Conservation (phyloP, 1,284 basidiomycete genomes). For the Hymenochaete sp. region DNA sequence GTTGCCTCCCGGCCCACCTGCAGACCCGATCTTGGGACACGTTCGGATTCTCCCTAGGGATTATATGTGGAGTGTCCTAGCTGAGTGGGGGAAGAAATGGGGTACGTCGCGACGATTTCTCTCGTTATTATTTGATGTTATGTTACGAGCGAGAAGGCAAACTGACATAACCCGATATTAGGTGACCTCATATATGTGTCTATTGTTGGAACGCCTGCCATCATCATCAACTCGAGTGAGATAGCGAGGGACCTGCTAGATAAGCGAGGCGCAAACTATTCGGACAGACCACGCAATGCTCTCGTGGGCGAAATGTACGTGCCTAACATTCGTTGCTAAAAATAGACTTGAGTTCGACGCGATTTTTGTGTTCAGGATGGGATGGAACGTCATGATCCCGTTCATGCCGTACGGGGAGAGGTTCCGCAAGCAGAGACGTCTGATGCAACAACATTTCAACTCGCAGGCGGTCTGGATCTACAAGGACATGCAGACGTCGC, state of each 20-base stretch:
- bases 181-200: slow-evolving; percentile 9
- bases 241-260: slow-evolving; percentile 12
- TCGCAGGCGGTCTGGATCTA: slow-evolving; percentile 23
- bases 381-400: slow-evolving; percentile 13
- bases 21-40: slow-evolving; percentile 28
- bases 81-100: slow-evolving; percentile 27
- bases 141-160: too few relatives aligned
- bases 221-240: slow-evolving; percentile 14
- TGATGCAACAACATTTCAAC: slow-evolving; percentile 27
- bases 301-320: slow-evolving; percentile 11
- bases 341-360: too few relatives aligned
- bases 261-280: slow-evolving; percentile 10
- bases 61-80: slow-evolving; percentile 25
- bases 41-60: slow-evolving; percentile 25
- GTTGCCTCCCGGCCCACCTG: slow-evolving; percentile 26
- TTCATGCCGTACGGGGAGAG: slow-evolving; percentile 21
- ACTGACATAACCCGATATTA: too few relatives aligned
- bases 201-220: slow-evolving; percentile 4
- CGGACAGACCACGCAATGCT: slow-evolving; percentile 5
- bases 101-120: too few relatives aligned
- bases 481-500: slow-evolving; percentile 25
- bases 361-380: slow-evolving; percentile 9
- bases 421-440: slow-evolving; percentile 24
- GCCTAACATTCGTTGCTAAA: not conserved
- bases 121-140: too few relatives aligned